Evolutionary conservation across 2,329 filamentous ascomycete species (phyloP), one percentile per base, ranked within the genome.

Genomic region (Sporothrix humicola): DNA sequence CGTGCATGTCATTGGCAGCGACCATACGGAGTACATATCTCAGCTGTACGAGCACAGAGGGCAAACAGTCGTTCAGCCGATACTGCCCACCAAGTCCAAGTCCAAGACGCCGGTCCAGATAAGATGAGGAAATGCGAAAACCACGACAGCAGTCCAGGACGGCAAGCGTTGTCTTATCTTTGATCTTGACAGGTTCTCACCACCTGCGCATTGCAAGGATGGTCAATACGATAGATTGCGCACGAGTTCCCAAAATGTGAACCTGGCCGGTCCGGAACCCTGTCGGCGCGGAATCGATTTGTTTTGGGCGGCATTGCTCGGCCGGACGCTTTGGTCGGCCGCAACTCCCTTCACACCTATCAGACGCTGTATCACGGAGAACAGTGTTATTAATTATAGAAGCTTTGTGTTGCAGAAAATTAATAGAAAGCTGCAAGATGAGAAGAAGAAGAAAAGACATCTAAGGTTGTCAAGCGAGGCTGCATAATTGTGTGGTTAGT

Each of bases 1-100:
- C 42, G 20, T 8, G n/a, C 61, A 65, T 65, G 42, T 12, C 61
- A 63, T 63, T 63, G 58, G 42, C 61, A 65, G 31, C 61, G 46
- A 61, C 23, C 12, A 61, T n/a, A 9, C 9, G 23, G 23, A 13
- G 54, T 5, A 15, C 61, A 23, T n/a, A 23, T 4, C n/a, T 9
- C 37, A 65, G 61, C 37, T 65, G 20, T 42, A 20, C 10, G 23
- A 9, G n/a, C 1, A 4, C 15, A 6, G 37, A 10, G 37, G 44
- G 20, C n/a, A 23, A 17, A 23, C 31, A 44, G 59, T 37, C 15
- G 37, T 23, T 63, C 59, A 63, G 59, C 59, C 59, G 59, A 37
- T 10, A 8, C 13, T 63, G 59, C 37, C 59, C 59, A 44, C 59
- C 59, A 46, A 63, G 37, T 46, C 59, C 59, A 46, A 23, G 37